Evolutionary conservation across 805 yeast genomes (phyloP).

Genomic region (Saccharomycopsis malanga): DNA sequence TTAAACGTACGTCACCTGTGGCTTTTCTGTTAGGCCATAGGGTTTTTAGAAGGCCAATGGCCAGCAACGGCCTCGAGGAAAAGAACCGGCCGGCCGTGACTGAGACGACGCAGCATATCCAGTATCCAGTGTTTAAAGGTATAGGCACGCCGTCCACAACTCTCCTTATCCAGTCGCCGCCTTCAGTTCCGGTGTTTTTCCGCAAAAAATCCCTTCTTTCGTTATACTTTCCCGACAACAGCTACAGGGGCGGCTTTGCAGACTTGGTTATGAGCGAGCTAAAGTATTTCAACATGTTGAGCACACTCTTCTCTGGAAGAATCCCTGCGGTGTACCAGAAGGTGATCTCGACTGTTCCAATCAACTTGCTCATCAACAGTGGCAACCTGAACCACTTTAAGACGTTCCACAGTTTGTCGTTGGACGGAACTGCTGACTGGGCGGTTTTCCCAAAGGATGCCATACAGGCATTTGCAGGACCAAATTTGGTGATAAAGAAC

Average conservation of each 20-base stretch:
- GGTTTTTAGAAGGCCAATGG: too few relatives aligned
- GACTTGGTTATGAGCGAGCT: conserved; percentile 27
- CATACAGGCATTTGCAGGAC: conserved; percentile 47
- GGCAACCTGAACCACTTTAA: conserved; percentile 21
- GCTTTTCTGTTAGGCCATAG: too few relatives aligned
- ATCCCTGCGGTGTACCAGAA: conserved; percentile 40
- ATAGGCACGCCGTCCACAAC: conserved; percentile 45
- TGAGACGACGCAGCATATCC: neutral
- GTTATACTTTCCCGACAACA: conserved; percentile 31
- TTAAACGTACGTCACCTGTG: too few relatives aligned
- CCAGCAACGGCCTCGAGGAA: too few relatives aligned
- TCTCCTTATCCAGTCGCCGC: conserved; percentile 45
- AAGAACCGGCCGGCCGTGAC: neutral
- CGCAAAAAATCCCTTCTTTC: conserved; percentile 45
- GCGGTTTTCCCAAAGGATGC: conserved; percentile 44
- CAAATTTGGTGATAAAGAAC: conserved; percentile 38
- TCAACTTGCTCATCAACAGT: conserved; percentile 23
- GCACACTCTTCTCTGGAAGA: conserved; percentile 39
- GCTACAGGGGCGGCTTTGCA: conserved; percentile 18
- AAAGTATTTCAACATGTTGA: conserved; percentile 31
- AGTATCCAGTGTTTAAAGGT: conserved; percentile 32
- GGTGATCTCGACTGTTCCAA: conserved; percentile 41
- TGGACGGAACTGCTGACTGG: conserved; percentile 62
- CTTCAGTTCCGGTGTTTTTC: conserved; percentile 49
- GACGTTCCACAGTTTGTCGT: conserved; percentile 37